Percentiles rank a stretch among this genome's conserved stretches.
Evolutionary conservation across 1,284 basidiomycete species (phyloP).

Genomic region (Cryptococcus floricola): DNA sequence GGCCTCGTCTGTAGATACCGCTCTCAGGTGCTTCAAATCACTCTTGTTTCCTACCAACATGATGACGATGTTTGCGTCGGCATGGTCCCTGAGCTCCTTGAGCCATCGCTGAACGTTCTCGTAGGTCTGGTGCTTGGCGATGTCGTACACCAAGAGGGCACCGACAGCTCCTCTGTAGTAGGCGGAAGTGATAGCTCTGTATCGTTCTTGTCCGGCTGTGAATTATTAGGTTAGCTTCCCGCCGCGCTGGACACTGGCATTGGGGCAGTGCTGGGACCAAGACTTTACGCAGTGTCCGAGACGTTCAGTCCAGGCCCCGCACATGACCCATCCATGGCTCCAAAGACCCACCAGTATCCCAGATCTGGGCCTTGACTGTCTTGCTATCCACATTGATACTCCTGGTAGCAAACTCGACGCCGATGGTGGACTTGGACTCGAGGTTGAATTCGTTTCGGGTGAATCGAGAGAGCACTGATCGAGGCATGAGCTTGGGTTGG

Average conservation of each 20-base stretch:
- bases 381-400: conserved; percentile 93
- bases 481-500: not conserved
- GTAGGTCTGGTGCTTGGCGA: conserved; percentile 92
- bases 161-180: conserved; percentile 99
- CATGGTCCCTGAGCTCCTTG: conserved; percentile 94
- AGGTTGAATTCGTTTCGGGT: conserved; percentile 99
- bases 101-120: conserved; percentile 96
- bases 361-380: conserved; percentile 98
- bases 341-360: conserved; percentile 82
- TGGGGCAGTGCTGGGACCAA: not conserved
- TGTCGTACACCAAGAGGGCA: conserved; percentile 86
- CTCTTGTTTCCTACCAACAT: conserved; percentile 96
- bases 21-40: conserved; percentile 94
- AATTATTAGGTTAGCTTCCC: not conserved
- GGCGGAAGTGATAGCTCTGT: conserved; percentile 96
- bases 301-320: not conserved
- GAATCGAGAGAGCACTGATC: conserved; percentile 71
- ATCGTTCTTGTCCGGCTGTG: conserved; percentile 93
- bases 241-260: not conserved
- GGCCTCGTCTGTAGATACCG: conserved; percentile 90
- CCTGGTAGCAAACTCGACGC: conserved; percentile 97
- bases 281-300: not conserved
- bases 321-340: not conserved
- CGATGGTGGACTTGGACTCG: conserved; percentile 98
- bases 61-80: conserved; percentile 88